These are phyloP conservation scores for Penicillium polonicum DNA, from an alignment of 2,329 filamentous ascomycete species.

Conservation along the genomic window DNA sequence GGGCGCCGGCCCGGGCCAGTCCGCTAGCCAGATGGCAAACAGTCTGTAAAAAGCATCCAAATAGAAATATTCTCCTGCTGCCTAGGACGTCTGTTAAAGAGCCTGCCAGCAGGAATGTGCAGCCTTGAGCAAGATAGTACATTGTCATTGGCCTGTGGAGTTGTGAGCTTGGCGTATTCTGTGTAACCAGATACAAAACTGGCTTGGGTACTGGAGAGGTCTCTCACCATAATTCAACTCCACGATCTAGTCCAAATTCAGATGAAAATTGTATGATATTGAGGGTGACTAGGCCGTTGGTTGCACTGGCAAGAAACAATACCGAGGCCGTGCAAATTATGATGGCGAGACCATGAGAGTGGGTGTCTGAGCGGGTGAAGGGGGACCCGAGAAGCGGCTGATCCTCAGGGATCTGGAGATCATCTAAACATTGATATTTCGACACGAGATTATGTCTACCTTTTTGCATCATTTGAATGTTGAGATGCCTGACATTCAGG, in stretches of 20 bases:
- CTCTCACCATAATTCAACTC: slow-evolving; percentile 7
- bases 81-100: slow-evolving; percentile 10
- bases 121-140: slow-evolving; percentile 7
- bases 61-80: slow-evolving; percentile 7
- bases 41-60: slow-evolving; percentile 5
- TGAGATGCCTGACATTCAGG: neutral
- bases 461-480: neutral
- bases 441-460: neutral
- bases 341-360: neutral
- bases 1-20: neutral
- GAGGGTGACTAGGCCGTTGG: slow-evolving; percentile 1
- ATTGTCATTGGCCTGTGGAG: slow-evolving; percentile 5
- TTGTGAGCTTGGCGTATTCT: neutral
- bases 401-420: neutral
- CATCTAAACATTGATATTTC: neutral
- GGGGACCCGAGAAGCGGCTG: slow-evolving; percentile 3
- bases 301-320: neutral
- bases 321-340: neutral
- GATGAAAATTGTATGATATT: neutral
- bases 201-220: neutral
- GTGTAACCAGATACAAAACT: neutral
- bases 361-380: neutral
- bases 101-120: slow-evolving; percentile 13
- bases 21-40: neutral
- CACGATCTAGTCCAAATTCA: neutral